Conservation (phyloP, 768 basidiomycete species). For the Tylopilus subfusipes region DNA sequence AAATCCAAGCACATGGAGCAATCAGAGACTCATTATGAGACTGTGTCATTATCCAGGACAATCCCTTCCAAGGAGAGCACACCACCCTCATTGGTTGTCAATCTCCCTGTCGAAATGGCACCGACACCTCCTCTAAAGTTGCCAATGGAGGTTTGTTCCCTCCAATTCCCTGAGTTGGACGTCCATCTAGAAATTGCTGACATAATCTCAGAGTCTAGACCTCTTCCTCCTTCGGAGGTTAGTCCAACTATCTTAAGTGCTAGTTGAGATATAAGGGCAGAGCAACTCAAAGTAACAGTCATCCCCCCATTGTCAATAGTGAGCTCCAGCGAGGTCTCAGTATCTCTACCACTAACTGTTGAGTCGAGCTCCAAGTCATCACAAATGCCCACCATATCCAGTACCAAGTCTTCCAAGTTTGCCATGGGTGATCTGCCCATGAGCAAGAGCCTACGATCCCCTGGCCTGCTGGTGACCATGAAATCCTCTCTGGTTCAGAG, state of each 20-base stretch:
- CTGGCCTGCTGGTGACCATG: constrained; percentile 33
- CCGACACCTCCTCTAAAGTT: constrained; percentile 28
- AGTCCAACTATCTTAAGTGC: constrained; percentile 27
- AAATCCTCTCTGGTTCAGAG: constrained; percentile 32
- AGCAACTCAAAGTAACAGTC: constrained; percentile 11
- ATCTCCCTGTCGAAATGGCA: constrained; percentile 22
- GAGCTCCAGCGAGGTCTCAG: constrained; percentile 21
- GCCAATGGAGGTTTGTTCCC: constrained; percentile 25
- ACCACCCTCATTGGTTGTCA: constrained; percentile 36
- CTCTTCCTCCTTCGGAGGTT: constrained; percentile 38
- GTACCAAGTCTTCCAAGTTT: constrained; percentile 39
- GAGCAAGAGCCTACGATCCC: constrained; percentile 31
- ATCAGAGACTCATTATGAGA: constrained; percentile 51
- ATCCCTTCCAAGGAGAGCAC: constrained; percentile 36
- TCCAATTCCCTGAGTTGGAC: constrained; percentile 26
- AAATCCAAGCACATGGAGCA: constrained; percentile 23
- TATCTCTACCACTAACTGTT: constrained; percentile 29
- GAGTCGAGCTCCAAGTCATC: constrained; percentile 33
- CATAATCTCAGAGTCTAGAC: constrained; percentile 29
- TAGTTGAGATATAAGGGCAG: constrained; percentile 21
- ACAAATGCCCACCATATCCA: constrained; percentile 38
- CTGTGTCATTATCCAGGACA: constrained; percentile 40
- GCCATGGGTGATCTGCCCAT: constrained; percentile 24
- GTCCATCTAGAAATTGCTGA: constrained; percentile 16
- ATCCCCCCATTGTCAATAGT: constrained; percentile 16